Base-by-base conservation (phyloP, 441 rosid species). In the Erysimum pusillum region DNA sequence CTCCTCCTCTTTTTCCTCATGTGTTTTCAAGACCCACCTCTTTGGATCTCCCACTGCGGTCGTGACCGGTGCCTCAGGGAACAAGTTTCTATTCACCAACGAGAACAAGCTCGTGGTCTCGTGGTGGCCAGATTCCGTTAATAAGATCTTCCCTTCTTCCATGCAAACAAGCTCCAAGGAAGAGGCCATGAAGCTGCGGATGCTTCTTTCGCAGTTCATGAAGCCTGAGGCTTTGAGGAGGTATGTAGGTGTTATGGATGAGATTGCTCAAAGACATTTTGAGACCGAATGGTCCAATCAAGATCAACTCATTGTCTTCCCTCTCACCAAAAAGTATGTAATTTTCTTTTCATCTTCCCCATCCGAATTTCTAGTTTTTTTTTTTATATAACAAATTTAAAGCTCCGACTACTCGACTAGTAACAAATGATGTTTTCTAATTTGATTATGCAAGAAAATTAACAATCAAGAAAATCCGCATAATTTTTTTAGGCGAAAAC, bases 81-180 rank as follows among this genome's bases (percentile, higher is more conserved):
- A 87, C 82, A 85, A 82, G 69, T 89, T 89, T 82, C 77, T 87
- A 64, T 89, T 89, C 79, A 86, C 91, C 15, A 86, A 85, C 41
- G 90, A 86, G 51, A 79, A 84, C 73, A 86, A 86, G 54, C 79
- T 84, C 0, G 89, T 86, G 36, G 68, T 35, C 6, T 75, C 86
- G 0, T 86, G 89, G 89, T 86, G 86, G 86, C 89, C 89, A 0
- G 80, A 78, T 15, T 79, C 86, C 0, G 89, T 84, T 1, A 58
- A 84, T 62, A 84, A 81, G 65, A 68, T 86, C 41, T 84, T 83
- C 76, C 86, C 87, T 9, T 80, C 85, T 7, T 80, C 86, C 0
- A 39, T 9, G 6, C 60, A 83, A 45, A 78, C 82, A 0, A 80
- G 76, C 14, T 72, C 72, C 4, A 75, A 57, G 11, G 81, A 76